These are phyloP conservation scores for Golubevia sp. DNA, from an alignment of 1,284 basidiomycete species.

Conservation along the genomic window DNA sequence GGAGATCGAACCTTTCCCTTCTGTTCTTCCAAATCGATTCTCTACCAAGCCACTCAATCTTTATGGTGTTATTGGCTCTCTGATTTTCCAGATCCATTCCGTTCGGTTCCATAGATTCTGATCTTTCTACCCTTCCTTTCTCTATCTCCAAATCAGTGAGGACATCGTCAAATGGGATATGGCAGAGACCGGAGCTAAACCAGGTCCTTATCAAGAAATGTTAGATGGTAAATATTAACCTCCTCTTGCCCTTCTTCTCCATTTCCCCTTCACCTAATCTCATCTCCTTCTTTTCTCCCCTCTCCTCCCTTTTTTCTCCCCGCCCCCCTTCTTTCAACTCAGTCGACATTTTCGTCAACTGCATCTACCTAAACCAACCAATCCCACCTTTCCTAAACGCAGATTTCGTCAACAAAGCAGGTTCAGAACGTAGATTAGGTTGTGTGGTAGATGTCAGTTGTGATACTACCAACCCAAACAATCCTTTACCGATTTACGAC, in stretches of 20 bases:
- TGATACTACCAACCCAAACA: constrained; percentile 98
- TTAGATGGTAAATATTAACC: constrained; percentile 69
- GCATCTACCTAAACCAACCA: constrained; percentile 90
- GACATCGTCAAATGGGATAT: constrained; percentile 98
- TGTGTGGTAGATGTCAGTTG: constrained; percentile 98
- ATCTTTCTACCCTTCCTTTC: too few relatives aligned
- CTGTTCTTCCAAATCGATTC: too few relatives aligned
- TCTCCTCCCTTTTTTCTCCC: background rate
- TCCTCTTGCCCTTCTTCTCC: background rate
- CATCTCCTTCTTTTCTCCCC: background rate
- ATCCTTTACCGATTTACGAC: constrained; percentile 93
- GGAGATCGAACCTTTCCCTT: too few relatives aligned
- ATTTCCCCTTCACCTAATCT: background rate
- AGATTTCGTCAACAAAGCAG: constrained; percentile 76
- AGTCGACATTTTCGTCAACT: constrained; percentile 99
- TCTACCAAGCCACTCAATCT: too few relatives aligned
- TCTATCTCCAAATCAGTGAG: constrained; percentile 66
- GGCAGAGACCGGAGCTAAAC: constrained; percentile 86
- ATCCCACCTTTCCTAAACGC: constrained; percentile 87
- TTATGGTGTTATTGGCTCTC: too few relatives aligned
- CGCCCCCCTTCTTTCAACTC: too few relatives aligned
- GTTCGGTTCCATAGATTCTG: too few relatives aligned
- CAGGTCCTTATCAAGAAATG: constrained; percentile 94
- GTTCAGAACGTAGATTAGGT: constrained; percentile 72
- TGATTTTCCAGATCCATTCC: too few relatives aligned